A percentile compares a stretch with the other conserved stretches of the same genome.
Evolutionary conservation across 1,284 basidiomycete genomes (phyloP).

Genomic region (Cutaneotrichosporon daszewskae): DNA sequence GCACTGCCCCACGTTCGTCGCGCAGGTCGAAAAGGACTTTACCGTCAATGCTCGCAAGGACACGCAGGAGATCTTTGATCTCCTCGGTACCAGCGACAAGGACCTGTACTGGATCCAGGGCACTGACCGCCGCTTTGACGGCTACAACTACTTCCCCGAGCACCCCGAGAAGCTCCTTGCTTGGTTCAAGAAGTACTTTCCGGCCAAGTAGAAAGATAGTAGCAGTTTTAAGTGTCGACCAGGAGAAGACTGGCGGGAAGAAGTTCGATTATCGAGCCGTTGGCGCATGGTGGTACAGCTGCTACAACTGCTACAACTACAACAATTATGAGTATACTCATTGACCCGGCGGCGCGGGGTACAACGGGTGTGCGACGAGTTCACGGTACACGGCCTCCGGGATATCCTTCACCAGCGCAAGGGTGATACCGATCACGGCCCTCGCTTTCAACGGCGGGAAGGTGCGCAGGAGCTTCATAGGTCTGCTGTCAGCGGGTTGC

Average conservation of each 20-base stretch:
- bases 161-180: neutral
- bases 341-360: too few species aligned
- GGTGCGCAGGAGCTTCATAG: constrained; percentile 90
- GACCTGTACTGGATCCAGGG: constrained; percentile 8
- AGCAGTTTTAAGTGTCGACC: too few species aligned
- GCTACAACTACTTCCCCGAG: constrained; percentile 7
- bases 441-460: constrained; percentile 86
- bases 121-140: constrained; percentile 6
- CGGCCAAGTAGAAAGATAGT: neutral
- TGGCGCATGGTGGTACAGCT: too few species aligned
- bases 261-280: too few species aligned
- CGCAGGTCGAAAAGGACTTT: constrained; percentile 1
- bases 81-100: constrained; percentile 3
- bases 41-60: constrained; percentile 4
- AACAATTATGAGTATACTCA: too few species aligned
- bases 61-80: constrained; percentile 9
- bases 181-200: constrained; percentile 7
- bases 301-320: too few species aligned
- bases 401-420: constrained; percentile 85
- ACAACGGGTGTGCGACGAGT: constrained; percentile 83
- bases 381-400: constrained; percentile 84
- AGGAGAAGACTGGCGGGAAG: too few species aligned
- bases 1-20: constrained; percentile 2
- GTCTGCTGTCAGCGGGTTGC: constrained; percentile 52
- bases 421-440: constrained; percentile 83